These are phyloP conservation scores for Annona cherimola DNA, from an alignment of 164 flowering plant genomes.

Conservation along the genomic window DNA sequence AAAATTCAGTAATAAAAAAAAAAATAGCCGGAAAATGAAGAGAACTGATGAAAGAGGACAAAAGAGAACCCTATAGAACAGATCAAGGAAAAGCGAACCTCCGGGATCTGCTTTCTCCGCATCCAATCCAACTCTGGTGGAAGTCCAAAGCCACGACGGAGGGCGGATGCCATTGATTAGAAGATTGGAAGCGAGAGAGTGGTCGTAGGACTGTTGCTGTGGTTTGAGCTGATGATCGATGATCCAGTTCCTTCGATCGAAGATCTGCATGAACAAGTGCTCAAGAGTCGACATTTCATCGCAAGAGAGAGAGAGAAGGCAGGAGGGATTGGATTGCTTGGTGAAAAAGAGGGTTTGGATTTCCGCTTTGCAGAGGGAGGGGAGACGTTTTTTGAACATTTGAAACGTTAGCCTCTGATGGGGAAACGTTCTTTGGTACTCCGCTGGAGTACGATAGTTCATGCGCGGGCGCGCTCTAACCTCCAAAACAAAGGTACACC, in stretches of 20 bases:
- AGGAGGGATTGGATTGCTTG: too few relatives aligned
- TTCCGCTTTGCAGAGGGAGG: too few relatives aligned
- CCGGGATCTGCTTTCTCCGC: constrained; percentile 21
- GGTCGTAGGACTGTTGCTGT: constrained; percentile 47
- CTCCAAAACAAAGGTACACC: too few relatives aligned
- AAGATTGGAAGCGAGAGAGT: constrained; percentile 55
- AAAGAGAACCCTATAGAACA: background rate
- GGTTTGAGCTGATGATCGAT: constrained; percentile 56
- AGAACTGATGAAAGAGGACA: background rate
- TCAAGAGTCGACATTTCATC: constrained; percentile 46
- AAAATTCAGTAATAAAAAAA: background rate
- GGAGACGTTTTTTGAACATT: too few relatives aligned
- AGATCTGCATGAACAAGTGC: constrained; percentile 65
- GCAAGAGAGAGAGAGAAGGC: background rate
- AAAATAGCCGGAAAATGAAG: background rate
- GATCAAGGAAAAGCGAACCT: constrained; percentile 24
- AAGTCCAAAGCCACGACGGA: constrained; percentile 63
- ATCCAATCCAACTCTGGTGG: constrained; percentile 11
- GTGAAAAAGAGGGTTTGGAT: too few relatives aligned
- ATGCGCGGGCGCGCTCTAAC: too few relatives aligned
- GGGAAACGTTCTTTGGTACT: too few relatives aligned
- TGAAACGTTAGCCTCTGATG: too few relatives aligned
- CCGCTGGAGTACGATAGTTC: too few relatives aligned
- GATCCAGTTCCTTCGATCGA: constrained; percentile 56
- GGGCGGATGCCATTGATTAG: constrained; percentile 62